Evolutionary conservation across 768 basidiomycete species (phyloP), one percentile per base, ranked within the genome.

Genomic region (Mycena rebaudengoi): DNA sequence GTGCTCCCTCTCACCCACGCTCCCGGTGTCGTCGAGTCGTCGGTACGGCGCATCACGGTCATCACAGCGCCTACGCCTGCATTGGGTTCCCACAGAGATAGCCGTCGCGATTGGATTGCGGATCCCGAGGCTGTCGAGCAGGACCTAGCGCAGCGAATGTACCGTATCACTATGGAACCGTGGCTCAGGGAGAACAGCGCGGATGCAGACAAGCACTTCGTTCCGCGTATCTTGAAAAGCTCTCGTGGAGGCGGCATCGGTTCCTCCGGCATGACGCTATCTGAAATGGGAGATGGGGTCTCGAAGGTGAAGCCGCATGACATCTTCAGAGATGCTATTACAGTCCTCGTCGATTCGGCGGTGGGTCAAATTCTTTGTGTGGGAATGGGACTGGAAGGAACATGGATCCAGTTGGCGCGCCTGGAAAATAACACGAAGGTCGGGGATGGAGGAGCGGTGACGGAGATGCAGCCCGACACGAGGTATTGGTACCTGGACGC

Each of bases 111-210:
- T n/a, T n/a, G n/a, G n/a, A n/a, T n/a, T n/a, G n/a, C n/a, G n/a
- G n/a, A n/a, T n/a, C n/a, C 75, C 1, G 74, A 69, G 3, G 78
- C 76, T 0, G 77, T 83, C 32, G 80, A 82, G 58, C 57, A 74
- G 12, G 72, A 76, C 28, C 73, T 83, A 21, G 79, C 37, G 37
- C 33, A 25, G 25, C 58, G 52, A n/a, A 61, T 51, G 50, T 39
- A 32, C n/a, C 40, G 52, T 16, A 8, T 65, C 20, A 72, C 82
- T 2, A 72, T 84, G 7, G 73, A 68, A 23, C 81, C 82, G 7
- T 82, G 80, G 82, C 25, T 75, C 10, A 78, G 76, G 35, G 81
- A 80, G 79, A 78, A 83, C 18, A 26, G 30, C 46, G 41, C 57
- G 28, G 62, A 66, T 8, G 76, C 75, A 16, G 80, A 79, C 55